Base-by-base conservation (phyloP, 169 alveolate species). In the Plasmodium fragile region DNA sequence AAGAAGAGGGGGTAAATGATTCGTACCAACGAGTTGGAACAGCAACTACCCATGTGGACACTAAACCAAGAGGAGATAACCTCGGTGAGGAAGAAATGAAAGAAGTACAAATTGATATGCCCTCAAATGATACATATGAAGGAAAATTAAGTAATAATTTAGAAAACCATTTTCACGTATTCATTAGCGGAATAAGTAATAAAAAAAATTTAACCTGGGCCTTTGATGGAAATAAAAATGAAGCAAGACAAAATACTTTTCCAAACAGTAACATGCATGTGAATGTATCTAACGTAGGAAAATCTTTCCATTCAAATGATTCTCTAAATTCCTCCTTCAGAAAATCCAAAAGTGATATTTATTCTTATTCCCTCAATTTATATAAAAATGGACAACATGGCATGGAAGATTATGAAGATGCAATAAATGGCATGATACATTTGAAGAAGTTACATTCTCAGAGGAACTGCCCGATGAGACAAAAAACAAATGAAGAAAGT, bases 181-280 rank as follows among this genome's bases (percentile, higher is more conserved):
- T 85, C 22, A 85, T 85, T 73, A 85, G 39, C 69, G 83, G 80
- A 73, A 85, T 85, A 52, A 85, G 65, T 73, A 85, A 85, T 85
- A 85, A 85, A 30, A 8, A 85, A 75, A 85, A 85, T 52, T 85
- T 85, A 10, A 85, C 93, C 43, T 85, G 93, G 93, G 85, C 84
- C 13, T 85, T 75, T 43, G 93, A 85, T 75, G 93, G 93, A 85
- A 85, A 85, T 73, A 85, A 85, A 85, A 85, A 73, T 30, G 71
- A 53, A 34, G 45, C 52, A 16, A 30, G 39, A 52, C 32, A 52
- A 52, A 18, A 53, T 28, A 10, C 43, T 52, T 3, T 1, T 25
- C 30, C 80, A 73, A 73, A 85, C 53, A 72, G 79, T n/a, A 72
- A 85, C 53, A 75, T 75, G n/a, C 75, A 65, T 85, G 80, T 85